Evolutionary conservation across 768 basidiomycete genomes (phyloP), one percentile per base, ranked within the genome.

Genomic region (Gloeostereum incarnatum): DNA sequence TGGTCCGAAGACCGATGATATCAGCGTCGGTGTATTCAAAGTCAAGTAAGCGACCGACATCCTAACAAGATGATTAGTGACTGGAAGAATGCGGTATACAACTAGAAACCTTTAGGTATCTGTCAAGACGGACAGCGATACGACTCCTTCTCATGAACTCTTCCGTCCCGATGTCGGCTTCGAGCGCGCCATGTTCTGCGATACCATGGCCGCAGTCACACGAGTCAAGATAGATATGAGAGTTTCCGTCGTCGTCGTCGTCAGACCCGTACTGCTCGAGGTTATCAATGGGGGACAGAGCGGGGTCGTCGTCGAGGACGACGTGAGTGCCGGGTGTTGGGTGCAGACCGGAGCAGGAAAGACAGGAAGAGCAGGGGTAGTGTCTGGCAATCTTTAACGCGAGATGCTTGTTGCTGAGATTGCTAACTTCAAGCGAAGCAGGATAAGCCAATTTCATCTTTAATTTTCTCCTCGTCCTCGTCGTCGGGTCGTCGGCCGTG

Each of bases 361-460:
- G 52, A 50, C 91, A 94, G 27, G 55, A 50, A 2, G 72, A 59
- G 52, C 91, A 94, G 0, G 69, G 63, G 3, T 83, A 74, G 59
- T 90, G 89, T 11, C 91, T 74, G 4, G 91, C 85, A 40, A 91
- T 81, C 63, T 89, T 92, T 47, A 88, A 67, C 10, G 77, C 61
- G 2, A 78, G 56, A 7, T 72, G 68, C 24, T 65, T 55, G 36
- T 72, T 54, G 14, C 64, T 66, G 36, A 82, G 68, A 11, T 61
- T 58, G 27, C 66, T 59, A 43, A 67, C 54, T 35, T 66, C 58
- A 48, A 73, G 65, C n/a, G 73, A 71, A 22, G 71, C 63, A 24
- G 85, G 85, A 58, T 88, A 88, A 38, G 74, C 63, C 40, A 69
- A 59, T 59, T 73, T 82, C 80, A 83, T 82, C 38, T 32, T 45